Evolutionary conservation across 2,329 filamentous ascomycete genomes (phyloP), one percentile per base, ranked within the genome.

Genomic region (Xylaria sp.): DNA sequence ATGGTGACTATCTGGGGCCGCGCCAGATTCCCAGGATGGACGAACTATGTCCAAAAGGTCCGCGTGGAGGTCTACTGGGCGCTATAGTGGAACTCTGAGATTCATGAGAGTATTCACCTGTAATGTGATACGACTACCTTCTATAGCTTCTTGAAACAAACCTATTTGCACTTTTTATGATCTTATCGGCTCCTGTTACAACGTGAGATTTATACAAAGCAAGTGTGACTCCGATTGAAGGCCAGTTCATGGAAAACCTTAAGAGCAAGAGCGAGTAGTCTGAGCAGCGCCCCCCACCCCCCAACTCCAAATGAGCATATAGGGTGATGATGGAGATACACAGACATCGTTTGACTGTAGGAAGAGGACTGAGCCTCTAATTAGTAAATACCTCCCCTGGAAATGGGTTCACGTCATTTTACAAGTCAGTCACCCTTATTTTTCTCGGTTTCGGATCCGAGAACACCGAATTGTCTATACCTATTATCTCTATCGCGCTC

Each of bases 1-100:
- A 84, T 89, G 20, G 79, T 91, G 12, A 90, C 88, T 0, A 74
- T 91, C 1, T 91, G 89, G 89, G 88, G 81, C 0, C 89, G 86
- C 77, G 83, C 87, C 1, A 83, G 88, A 67, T 90, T 88, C 65
- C 77, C 75, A 0, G 84, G 79, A 0, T 91, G 89, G 89, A 55
- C 63, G 1, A 90, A 90, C 70, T 62, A 78, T 13, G 76, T 90
- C 10, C 76, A 85, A 56, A 81, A 78, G 13, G 84, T 86, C 1
- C 81, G 82, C 76, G 79, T 90, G 37, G 86, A 88, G 66, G 81
- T 90, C 32, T 90, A 88, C 74, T 91, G 87, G 87, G 86, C 87
- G 0, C 48, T 68, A 7, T 70, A 68, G 46, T 39, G 9, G 18
- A 1, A 48, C 12, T 57, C 7, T 25, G 5, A 23, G 48, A 32